Percentiles rank a stretch among this genome's conserved stretches.
Evolutionary conservation across 176 grass and related monocot genomes (phyloP).

Genomic region (Cenchrus americanus): DNA sequence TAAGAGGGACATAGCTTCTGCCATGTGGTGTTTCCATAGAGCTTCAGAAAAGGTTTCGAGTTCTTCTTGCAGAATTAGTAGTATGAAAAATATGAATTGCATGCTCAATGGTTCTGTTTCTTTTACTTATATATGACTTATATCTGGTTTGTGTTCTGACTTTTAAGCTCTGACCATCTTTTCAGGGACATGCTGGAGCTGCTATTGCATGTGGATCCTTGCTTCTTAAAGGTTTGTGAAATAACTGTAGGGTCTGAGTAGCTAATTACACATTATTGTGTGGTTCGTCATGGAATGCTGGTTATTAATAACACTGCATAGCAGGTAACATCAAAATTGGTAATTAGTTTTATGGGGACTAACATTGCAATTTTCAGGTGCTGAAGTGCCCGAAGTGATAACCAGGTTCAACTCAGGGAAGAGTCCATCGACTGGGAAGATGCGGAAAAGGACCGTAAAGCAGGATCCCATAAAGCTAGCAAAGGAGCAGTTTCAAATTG

Average conservation of each 20-base stretch:
- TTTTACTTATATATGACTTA: constrained; percentile 13
- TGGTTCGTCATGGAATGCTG: constrained; percentile 1
- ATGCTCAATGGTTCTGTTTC: constrained; percentile 12
- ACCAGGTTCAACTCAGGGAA: constrained; percentile 72
- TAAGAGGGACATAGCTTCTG: constrained; percentile 84
- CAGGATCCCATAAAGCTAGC: constrained; percentile 69
- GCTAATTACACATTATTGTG: background rate
- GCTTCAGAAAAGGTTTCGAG: constrained; percentile 77
- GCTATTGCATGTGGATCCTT: constrained; percentile 95
- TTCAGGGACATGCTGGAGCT: constrained; percentile 88
- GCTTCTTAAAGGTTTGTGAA: constrained; percentile 76
- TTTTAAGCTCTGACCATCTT: constrained; percentile 25
- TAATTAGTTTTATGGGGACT: background rate
- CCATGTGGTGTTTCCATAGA: constrained; percentile 96
- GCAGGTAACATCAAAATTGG: background rate
- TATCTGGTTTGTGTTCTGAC: constrained; percentile 19
- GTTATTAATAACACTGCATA: constrained; percentile 1
- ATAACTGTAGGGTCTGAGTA: constrained; percentile 19
- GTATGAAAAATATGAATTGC: constrained; percentile 1
- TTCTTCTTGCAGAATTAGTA: background rate
- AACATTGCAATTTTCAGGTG: constrained; percentile 49
- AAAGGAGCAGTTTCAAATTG: constrained; percentile 79
- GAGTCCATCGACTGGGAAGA: constrained; percentile 63
- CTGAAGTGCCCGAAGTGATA: constrained; percentile 78
- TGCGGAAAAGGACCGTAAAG: constrained; percentile 44